A percentile compares a stretch with the other conserved stretches of the same genome.
These are phyloP conservation scores for Acacia acuminata DNA, from an alignment of 306 rosid species.

Conservation along the genomic window DNA sequence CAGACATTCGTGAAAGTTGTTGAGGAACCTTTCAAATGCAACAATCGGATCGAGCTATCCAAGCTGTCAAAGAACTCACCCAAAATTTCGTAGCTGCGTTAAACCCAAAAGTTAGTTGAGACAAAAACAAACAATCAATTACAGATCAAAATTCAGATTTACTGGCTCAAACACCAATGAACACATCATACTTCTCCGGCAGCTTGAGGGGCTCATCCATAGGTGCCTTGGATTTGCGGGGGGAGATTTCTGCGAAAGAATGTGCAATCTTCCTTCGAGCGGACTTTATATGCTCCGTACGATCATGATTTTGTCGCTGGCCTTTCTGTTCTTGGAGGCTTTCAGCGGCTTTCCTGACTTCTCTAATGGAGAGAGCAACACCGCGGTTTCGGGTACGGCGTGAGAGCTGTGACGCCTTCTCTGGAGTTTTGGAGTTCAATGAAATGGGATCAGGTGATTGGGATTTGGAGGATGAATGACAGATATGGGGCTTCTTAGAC, in stretches of 20 bases:
- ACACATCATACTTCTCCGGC: conserved; percentile 50
- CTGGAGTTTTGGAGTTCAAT: conserved; percentile 60
- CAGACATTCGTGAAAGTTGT: conserved; percentile 49
- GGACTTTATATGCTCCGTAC: conserved; percentile 27
- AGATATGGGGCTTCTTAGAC: conserved; percentile 42
- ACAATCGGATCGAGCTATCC: conserved; percentile 56
- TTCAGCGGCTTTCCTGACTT: conserved; percentile 47
- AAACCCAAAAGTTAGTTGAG: neutral
- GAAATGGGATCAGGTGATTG: conserved; percentile 20
- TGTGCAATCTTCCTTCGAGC: conserved; percentile 43
- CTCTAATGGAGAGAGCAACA: conserved; percentile 48
- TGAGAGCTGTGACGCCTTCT: conserved; percentile 44
- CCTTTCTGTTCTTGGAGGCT: conserved; percentile 34
- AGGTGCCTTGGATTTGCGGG: conserved; percentile 19
- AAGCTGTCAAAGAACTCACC: conserved; percentile 56
- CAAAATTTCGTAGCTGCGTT: conserved; percentile 59
- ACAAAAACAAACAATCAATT: neutral
- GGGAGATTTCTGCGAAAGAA: neutral
- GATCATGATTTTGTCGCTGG: conserved; percentile 7
- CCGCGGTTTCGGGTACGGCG: conserved; percentile 49
- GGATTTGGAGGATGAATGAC: conserved; percentile 29
- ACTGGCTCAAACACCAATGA: neutral
- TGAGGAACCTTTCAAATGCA: conserved; percentile 44
- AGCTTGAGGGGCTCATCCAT: conserved; percentile 31
- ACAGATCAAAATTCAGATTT: neutral